Percentiles rank a stretch among this genome's conserved stretches.
Evolutionary conservation across 2,329 filamentous ascomycete species (phyloP).

Genomic region (Incumbomyces lentus): DNA sequence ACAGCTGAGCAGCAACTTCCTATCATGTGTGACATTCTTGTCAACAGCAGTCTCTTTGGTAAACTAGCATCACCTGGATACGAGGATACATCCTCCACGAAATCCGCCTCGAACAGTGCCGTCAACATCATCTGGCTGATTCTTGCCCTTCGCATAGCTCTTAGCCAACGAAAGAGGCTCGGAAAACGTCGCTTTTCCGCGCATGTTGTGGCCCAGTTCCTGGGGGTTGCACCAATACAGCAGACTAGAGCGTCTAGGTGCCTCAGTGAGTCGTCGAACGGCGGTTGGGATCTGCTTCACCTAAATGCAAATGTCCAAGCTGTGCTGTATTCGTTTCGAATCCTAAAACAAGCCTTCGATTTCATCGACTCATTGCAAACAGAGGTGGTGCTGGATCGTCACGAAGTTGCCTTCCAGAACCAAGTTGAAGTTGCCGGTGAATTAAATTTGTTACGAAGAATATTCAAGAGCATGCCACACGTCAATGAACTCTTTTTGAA

Average conservation of each 20-base stretch:
- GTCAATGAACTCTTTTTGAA: slow-evolving; percentile 15
- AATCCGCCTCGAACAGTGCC: not conserved
- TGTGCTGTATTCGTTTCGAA: slow-evolving; percentile 51
- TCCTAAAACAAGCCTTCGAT: slow-evolving; percentile 39
- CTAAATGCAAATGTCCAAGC: slow-evolving; percentile 52
- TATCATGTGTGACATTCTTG: not conserved
- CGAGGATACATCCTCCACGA: too few relatives aligned
- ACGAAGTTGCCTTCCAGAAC: too few relatives aligned
- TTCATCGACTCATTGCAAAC: not conserved
- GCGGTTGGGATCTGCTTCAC: slow-evolving; percentile 36
- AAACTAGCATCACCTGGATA: too few relatives aligned
- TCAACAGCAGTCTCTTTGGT: not conserved
- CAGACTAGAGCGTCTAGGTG: not conserved
- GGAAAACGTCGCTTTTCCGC: not conserved
- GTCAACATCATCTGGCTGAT: not conserved
- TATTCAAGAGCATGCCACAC: slow-evolving; percentile 7
- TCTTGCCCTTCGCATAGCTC: not conserved
- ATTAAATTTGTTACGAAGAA: too few relatives aligned
- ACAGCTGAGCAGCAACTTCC: not conserved
- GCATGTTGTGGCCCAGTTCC: not conserved
- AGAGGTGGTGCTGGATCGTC: not conserved
- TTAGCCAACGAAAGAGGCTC: not conserved
- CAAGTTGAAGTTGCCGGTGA: too few relatives aligned
- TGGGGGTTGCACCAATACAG: not conserved
- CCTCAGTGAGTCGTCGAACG: not conserved